Evolutionary conservation across 176 grass and related monocot species (phyloP), one percentile per base, ranked within the genome.

Genomic region (Thalia dealbata): DNA sequence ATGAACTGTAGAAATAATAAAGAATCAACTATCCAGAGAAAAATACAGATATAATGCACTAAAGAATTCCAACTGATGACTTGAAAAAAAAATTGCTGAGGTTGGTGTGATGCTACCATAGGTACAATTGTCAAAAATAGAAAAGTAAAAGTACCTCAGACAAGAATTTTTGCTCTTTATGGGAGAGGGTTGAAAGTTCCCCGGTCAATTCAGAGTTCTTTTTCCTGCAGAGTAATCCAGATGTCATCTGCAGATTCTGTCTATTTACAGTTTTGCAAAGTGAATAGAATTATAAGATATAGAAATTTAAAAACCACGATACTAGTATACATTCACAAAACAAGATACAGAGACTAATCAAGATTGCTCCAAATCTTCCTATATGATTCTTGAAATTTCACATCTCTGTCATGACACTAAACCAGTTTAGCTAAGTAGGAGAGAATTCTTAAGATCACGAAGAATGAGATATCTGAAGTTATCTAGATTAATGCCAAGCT

Each of bases 141-240:
- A 75, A 67, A 27, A 51, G 21, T 61, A 18, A 19, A 6, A 54
- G 7, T 88, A 99, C 95, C 90, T 99, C 95, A 83, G 90, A 91
- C 75, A 91, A 70, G 28, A 99, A 93, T 66, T 83, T 81, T 54
- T 93, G 89, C 71, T 88, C 90, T 78, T 93, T 99, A 52, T 90
- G 90, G 50, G 87, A 81, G 75, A 97, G 87, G 14, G 82, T 99
- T 0, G 83, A 86, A 70, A 97, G 78, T 78, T 99, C 95, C 76
- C 83, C 85, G 75, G 87, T 80, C 84, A 92, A 83, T 27, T 99
- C 95, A 63, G 87, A 93, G 78, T 83, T 61, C 79, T 99, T 99
- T 79, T 87, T 93, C 90, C 95, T 99, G 71, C 64, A 80, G 29
- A 26, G 1, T 19, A 58, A 73, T 63, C 44, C 27, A 59, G 73